Base-by-base conservation (phyloP, 169 alveolate genomes). In the Prorocentrum cordatum region DNA sequence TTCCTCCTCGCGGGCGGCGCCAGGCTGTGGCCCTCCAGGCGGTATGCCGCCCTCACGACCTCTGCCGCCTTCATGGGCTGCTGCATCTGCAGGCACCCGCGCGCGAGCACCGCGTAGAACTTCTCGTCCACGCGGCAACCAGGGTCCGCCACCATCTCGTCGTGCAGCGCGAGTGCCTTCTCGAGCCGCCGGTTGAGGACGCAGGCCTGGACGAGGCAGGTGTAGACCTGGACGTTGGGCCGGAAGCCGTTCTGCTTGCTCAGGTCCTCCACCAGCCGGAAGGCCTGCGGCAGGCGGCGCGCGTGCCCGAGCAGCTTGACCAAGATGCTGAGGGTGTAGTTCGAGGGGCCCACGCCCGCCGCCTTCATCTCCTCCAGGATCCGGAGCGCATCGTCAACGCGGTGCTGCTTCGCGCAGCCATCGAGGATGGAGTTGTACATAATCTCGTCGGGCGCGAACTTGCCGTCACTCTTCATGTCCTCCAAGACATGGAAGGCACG, bases 341-440 rank as follows among this genome's bases (percentile, higher is more conserved):
- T 77, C 66, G 66, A 38, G 71, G 87, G 87, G 4, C 32, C 29
- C 39, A 77, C 42, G 39, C 87, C 87, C 22, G 87, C 36, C 7
- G 87, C 35, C n/a, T n/a, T 27, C 16, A 24, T 32, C 32, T 62
- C 72, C 45, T 77, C 87, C 32, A 77, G 32, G 33, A 77, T 61
- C 9, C 87, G 71, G 26, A 77, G 33, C 20, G 87, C 87, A 29
- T 77, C 87, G 26, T 42, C 10, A 45, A 77, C 87, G 39, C 42
- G 36, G 47, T 64, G 87, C 71, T 77, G 87, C 73, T 77, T 77
- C 61, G 87, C 42, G 62, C 87, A 77, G 42, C 87, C 87, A 24
- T 77, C 87, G 29, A 77, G 33, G 73, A 77, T 77, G 31, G 87
- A 77, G 73, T 77, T 77, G 87, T 77, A 77, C 87, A 77, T 77